Percentiles rank a stretch among this genome's conserved stretches.
Evolutionary conservation across 352 stramenopile genomes (phyloP).

Genomic region (Phytophthora foliorum): DNA sequence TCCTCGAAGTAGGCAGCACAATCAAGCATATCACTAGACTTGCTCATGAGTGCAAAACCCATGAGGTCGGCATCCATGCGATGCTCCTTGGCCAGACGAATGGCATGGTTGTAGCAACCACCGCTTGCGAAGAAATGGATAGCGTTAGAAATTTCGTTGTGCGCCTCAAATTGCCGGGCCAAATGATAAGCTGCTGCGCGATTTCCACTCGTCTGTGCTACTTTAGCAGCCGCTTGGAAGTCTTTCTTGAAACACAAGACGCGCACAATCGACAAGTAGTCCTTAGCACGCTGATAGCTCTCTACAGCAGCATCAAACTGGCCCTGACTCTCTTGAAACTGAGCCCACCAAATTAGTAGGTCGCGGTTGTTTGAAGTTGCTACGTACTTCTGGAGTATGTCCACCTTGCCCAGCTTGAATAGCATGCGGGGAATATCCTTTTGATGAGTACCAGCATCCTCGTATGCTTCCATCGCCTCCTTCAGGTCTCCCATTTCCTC

Average conservation of each 20-base stretch:
- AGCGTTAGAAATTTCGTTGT: conserved; percentile 85
- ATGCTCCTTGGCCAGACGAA: conserved; percentile 92
- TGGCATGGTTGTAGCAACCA: conserved; percentile 95
- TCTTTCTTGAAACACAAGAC: conserved; percentile 93
- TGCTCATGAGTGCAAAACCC: conserved; percentile 92
- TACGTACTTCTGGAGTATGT: conserved; percentile 94
- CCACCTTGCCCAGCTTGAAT: conserved; percentile 87
- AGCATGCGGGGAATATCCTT: conserved; percentile 96
- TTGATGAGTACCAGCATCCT: conserved; percentile 88
- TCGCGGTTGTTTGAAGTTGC: conserved; percentile 86
- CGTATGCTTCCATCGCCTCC: conserved; percentile 93
- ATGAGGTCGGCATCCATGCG: conserved; percentile 93
- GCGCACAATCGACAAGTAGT: conserved; percentile 93
- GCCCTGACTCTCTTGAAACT: conserved; percentile 93
- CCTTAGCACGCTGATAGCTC: conserved; percentile 90
- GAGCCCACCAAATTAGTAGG: conserved; percentile 94
- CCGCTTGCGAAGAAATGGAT: conserved; percentile 93
- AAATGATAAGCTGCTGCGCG: conserved; percentile 87
- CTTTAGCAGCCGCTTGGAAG: conserved; percentile 82
- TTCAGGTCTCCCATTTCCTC: conserved; percentile 90
- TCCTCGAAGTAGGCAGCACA: conserved; percentile 94
- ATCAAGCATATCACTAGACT: conserved; percentile 88
- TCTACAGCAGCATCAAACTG: conserved; percentile 90
- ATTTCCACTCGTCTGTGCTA: conserved; percentile 86
- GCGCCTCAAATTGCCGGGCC: conserved; percentile 87